These are phyloP conservation scores for Cyclotella sp. DNA, from an alignment of 108 stramenopile species.

Conservation along the genomic window DNA sequence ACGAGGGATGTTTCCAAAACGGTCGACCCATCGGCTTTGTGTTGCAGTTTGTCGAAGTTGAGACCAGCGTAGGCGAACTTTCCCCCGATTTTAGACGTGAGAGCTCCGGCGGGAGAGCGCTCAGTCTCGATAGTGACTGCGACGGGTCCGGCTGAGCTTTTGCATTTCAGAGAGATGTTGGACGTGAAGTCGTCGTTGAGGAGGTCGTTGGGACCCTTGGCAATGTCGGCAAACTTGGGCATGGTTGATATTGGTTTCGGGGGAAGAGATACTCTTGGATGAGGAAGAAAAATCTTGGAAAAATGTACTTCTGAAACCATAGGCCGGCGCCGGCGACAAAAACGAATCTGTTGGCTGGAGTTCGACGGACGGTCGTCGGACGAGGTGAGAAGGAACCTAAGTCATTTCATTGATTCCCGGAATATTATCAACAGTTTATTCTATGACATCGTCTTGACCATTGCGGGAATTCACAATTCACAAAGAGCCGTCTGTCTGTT, in stretches of 20 bases:
- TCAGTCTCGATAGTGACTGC: slow-evolving; percentile 89
- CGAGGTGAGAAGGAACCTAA: background rate
- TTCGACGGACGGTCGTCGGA: background rate
- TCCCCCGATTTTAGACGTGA: slow-evolving; percentile 85
- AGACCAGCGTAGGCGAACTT: slow-evolving; percentile 92
- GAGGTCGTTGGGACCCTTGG: slow-evolving; percentile 84
- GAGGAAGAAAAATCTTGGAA: background rate
- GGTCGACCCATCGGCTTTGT: slow-evolving; percentile 83
- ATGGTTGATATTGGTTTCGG: slow-evolving; percentile 48
- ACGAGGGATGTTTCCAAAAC: slow-evolving; percentile 87
- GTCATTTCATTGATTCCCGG: background rate
- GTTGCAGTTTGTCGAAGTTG: slow-evolving; percentile 88
- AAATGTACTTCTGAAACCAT: too few species aligned
- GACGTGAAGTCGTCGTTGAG: slow-evolving; percentile 90
- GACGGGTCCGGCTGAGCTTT: slow-evolving; percentile 87
- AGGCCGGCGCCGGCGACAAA: too few species aligned
- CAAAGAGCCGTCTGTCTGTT: background rate
- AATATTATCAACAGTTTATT: background rate
- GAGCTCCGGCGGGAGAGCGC: slow-evolving; percentile 72
- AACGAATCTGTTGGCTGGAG: too few species aligned
- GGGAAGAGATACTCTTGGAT: background rate
- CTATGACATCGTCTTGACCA: background rate
- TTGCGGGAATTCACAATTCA: background rate
- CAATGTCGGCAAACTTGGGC: slow-evolving; percentile 86
- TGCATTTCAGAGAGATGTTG: slow-evolving; percentile 85